These are phyloP conservation scores for Austroboletus eburneus DNA, from an alignment of 768 basidiomycete species.

Conservation along the genomic window DNA sequence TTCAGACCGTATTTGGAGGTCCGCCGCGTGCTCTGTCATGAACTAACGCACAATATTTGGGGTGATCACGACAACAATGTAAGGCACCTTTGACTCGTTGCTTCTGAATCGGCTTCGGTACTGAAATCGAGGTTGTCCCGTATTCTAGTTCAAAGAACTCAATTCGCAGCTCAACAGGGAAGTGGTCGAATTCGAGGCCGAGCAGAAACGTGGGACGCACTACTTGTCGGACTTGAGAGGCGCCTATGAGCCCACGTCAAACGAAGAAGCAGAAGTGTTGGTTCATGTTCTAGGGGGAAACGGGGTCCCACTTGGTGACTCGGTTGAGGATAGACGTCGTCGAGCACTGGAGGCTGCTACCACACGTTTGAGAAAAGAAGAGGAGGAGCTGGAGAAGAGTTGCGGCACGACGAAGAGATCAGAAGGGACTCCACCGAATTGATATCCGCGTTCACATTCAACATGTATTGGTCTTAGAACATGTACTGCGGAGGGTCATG, in stretches of 20 bases:
- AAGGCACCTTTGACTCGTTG: conserved; percentile 26
- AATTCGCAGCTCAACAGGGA: conserved; percentile 74
- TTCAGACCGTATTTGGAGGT: conserved; percentile 64
- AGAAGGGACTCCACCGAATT: background rate
- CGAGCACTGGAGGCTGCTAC: conserved; percentile 59
- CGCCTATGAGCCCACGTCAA: conserved; percentile 49
- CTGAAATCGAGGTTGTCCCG: conserved; percentile 16
- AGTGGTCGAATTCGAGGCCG: conserved; percentile 63
- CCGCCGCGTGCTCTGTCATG: conserved; percentile 70
- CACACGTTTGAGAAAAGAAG: conserved; percentile 55
- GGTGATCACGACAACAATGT: conserved; percentile 71
- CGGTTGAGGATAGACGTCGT: conserved; percentile 53
- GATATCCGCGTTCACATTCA: no score
- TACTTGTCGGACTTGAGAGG: conserved; percentile 36
- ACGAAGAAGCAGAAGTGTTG: conserved; percentile 53
- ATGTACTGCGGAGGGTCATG: no score
- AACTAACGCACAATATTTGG: conserved; percentile 73
- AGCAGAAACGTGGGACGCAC: conserved; percentile 50
- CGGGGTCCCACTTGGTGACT: conserved; percentile 33
- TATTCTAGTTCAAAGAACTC: conserved; percentile 63
- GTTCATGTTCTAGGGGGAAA: conserved; percentile 53
- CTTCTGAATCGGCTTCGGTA: background rate
- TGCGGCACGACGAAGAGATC: conserved; percentile 51
- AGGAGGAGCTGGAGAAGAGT: conserved; percentile 66
- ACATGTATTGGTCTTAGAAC: no score